Conservation (phyloP, 345 rosid genomes). For the Hibiscus syriacus region DNA sequence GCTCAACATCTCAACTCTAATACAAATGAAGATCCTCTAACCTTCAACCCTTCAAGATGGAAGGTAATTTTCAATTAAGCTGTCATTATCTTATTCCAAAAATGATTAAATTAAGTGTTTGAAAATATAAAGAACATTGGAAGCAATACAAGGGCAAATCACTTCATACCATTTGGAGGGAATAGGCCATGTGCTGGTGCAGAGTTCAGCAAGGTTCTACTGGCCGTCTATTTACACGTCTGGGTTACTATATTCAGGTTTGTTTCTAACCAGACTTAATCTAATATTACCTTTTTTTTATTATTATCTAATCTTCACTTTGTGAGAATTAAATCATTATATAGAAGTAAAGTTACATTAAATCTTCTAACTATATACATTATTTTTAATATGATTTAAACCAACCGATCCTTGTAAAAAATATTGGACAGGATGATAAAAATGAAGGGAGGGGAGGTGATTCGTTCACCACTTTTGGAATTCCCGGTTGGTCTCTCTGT, state of each 20-base stretch:
- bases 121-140: neutral
- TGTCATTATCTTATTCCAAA: neutral
- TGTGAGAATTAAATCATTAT: too few relatives aligned
- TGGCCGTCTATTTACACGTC: neutral
- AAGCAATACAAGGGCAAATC: neutral
- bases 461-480: neutral
- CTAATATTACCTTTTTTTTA: too few relatives aligned
- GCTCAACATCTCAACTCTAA: constrained; percentile 18
- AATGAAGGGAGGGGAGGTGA: neutral
- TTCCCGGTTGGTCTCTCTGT: neutral
- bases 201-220: neutral
- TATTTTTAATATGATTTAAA: neutral
- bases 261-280: too few relatives aligned
- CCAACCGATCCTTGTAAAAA: neutral
- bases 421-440: neutral
- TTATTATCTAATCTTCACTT: too few relatives aligned
- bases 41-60: constrained; percentile 25
- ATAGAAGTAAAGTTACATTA: neutral
- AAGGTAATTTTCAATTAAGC: neutral
- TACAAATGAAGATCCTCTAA: constrained; percentile 15
- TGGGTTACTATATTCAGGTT: neutral
- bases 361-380: too few relatives aligned
- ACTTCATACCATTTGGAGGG: neutral
- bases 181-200: neutral
- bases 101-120: neutral